These are phyloP conservation scores for Aspergillus biplanus DNA, from an alignment of 495 filamentous ascomycete genomes.

Conservation along the genomic window DNA sequence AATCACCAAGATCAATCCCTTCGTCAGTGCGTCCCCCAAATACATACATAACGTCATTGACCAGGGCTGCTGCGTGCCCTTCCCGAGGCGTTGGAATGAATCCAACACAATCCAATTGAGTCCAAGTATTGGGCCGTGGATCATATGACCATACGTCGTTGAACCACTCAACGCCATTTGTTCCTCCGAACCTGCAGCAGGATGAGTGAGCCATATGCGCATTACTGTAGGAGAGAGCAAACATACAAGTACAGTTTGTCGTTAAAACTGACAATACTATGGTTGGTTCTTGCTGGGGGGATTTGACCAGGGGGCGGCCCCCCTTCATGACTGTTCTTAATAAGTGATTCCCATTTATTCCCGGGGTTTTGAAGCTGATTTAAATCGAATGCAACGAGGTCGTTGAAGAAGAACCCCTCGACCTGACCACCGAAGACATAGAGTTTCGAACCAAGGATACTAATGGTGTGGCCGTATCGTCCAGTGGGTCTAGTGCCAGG, in stretches of 20 bases:
- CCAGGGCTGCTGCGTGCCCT: constrained; percentile 90
- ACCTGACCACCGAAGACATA: constrained; percentile 98
- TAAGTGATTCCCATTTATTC: constrained; percentile 92
- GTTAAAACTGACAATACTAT: constrained; percentile 87
- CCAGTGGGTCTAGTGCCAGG: constrained; percentile 81
- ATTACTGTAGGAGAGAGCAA: neutral
- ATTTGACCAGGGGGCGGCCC: constrained; percentile 65
- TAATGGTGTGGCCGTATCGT: constrained; percentile 94
- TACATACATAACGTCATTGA: constrained; percentile 98
- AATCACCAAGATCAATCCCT: constrained; percentile 86
- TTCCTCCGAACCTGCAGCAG: constrained; percentile 81
- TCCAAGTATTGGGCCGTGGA: constrained; percentile 78
- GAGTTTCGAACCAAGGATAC: constrained; percentile 93
- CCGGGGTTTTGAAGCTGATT: constrained; percentile 86
- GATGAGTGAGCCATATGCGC: constrained; percentile 16
- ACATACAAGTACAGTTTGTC: constrained; percentile 92
- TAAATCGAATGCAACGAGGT: constrained; percentile 94
- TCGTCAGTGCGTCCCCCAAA: constrained; percentile 97
- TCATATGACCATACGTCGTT: constrained; percentile 99
- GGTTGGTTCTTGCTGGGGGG: constrained; percentile 94
- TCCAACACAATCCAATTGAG: constrained; percentile 90
- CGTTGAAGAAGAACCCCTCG: constrained; percentile 97
- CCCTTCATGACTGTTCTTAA: constrained; percentile 73
- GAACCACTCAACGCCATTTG: constrained; percentile 93
- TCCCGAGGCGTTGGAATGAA: constrained; percentile 93